Evolutionary conservation across 2,329 filamentous ascomycete species (phyloP), one percentile per base, ranked within the genome.

Genomic region (Exophiala sp.): DNA sequence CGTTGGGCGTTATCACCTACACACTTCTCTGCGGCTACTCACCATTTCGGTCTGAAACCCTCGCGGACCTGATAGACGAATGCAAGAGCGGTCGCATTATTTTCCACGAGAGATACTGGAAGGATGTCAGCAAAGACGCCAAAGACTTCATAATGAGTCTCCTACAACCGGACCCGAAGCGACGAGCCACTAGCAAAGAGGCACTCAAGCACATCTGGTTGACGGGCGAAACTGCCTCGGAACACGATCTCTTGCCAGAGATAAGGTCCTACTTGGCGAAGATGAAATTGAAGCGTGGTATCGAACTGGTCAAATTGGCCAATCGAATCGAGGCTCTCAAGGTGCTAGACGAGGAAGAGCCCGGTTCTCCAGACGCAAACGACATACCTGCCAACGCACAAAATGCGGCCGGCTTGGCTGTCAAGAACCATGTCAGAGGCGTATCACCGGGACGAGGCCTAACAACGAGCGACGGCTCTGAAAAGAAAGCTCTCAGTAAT

Each of bases 91-190:
- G 82, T 34, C 80, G 83, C 43, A 86, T 98, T 52, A 80, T 95
- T 46, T 98, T 97, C 79, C 93, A 98, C 68, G 90, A 96, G 66
- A 82, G 91, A 50, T 98, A 97, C 73, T 98, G 93, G 93, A 93
- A 89, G 67, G 93, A 96, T 61, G 93, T 98, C 63, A 96, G 90
- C 66, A 77, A 86, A 43, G 90, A 97, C 60, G 93, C 90, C 59
- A 98, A 97, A 73, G 82, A 91, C 59, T 98, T 98, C 67, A 97
- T 98, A 70, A 73, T 85, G 54, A 73, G 75, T 50, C 78, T 98
- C 21, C 78, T 98, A 52, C 83, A 91, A 60, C 82, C 89, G 2
- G 79, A 88, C 59, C 85, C 89, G 1, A 78, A 82, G 41, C 79
- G 86, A 61, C 83, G 94, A 61, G 83, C 82, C 62, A 85, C 85